Evolutionary conservation across 2,329 filamentous ascomycete genomes (phyloP).

Genomic region (Cryphonectria radicalis): DNA sequence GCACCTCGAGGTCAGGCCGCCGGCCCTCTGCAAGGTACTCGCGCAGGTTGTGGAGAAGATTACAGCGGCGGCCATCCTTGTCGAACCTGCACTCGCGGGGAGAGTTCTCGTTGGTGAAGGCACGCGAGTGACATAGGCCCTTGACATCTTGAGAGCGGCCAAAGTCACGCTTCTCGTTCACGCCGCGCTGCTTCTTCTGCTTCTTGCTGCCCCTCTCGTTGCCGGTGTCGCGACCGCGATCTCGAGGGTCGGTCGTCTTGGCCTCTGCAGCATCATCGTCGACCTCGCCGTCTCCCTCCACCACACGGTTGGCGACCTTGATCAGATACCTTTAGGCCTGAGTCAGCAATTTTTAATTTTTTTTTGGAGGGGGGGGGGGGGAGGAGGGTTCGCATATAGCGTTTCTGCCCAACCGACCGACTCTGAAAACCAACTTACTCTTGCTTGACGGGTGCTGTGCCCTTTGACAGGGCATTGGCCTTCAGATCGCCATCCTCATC

Average conservation of each 20-base stretch:
- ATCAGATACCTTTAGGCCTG: conserved; percentile 48
- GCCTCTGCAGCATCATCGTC: conserved; percentile 57
- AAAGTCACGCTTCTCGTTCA: conserved; percentile 84
- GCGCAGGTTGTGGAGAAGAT: conserved; percentile 80
- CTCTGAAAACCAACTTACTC: conserved; percentile 57
- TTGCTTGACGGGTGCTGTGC: conserved; percentile 67
- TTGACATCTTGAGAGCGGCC: conserved; percentile 78
- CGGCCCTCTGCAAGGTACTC: conserved; percentile 84
- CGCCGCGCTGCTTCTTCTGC: conserved; percentile 63
- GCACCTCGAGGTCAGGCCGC: conserved; percentile 75
- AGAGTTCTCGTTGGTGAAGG: conserved; percentile 77
- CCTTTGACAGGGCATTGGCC: conserved; percentile 21
- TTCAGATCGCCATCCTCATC: conserved; percentile 31
- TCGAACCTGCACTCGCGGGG: conserved; percentile 77
- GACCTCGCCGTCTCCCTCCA: conserved; percentile 33
- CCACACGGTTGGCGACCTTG: conserved; percentile 38
- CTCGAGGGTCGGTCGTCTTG: conserved; percentile 36
- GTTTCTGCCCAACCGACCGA: conserved; percentile 8
- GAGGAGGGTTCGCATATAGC: not conserved
- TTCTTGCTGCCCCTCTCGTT: conserved; percentile 42
- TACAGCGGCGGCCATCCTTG: conserved; percentile 81
- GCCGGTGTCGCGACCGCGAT: conserved; percentile 34
- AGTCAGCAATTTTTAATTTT: conserved; percentile 28
- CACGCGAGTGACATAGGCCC: conserved; percentile 76
- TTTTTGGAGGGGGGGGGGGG: not conserved